Conservation (phyloP, 2,329 filamentous ascomycete genomes). For the Mycosphaerelloides madeirae region DNA sequence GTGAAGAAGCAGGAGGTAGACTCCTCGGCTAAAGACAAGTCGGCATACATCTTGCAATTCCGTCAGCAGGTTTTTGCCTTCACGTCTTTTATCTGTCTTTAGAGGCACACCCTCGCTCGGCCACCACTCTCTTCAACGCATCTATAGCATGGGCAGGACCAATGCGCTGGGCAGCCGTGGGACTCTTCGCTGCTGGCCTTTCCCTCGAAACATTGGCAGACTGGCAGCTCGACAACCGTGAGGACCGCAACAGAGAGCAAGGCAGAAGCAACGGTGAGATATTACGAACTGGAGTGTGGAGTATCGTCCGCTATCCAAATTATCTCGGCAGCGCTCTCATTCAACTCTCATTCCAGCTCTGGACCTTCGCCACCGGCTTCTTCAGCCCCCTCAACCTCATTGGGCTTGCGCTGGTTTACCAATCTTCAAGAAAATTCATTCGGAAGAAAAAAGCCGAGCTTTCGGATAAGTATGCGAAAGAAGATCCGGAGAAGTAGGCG, state of each 20-base stretch:
- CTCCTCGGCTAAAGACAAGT: too few relatives aligned
- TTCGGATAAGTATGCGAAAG: constrained; percentile 48
- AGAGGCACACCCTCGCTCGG: constrained; percentile 54
- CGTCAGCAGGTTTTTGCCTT: constrained; percentile 56
- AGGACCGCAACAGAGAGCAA: constrained; percentile 30
- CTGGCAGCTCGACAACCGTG: constrained; percentile 51
- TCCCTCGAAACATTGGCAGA: constrained; percentile 55
- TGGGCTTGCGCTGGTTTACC: too few relatives aligned
- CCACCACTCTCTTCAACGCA: constrained; percentile 52
- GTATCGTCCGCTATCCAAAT: constrained; percentile 58
- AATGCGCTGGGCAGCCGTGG: constrained; percentile 41
- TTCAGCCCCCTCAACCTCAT: too few relatives aligned
- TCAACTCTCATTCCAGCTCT: constrained; percentile 56
- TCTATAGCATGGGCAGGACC: constrained; percentile 32
- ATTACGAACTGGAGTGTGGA: constrained; percentile 56
- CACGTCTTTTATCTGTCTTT: constrained; percentile 55
- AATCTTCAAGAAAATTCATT: too few relatives aligned
- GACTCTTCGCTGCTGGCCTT: constrained; percentile 54
- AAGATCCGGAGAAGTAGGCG: constrained; percentile 48
- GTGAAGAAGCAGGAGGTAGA: constrained; percentile 49
- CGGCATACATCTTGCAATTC: too few relatives aligned
- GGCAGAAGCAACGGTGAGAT: constrained; percentile 36
- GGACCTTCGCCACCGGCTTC: constrained; percentile 52
- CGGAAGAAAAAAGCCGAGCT: constrained; percentile 52
- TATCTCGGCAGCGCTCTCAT: constrained; percentile 58